These are phyloP conservation scores for Boletellus sp. DNA, from an alignment of 768 basidiomycete genomes.

Conservation along the genomic window DNA sequence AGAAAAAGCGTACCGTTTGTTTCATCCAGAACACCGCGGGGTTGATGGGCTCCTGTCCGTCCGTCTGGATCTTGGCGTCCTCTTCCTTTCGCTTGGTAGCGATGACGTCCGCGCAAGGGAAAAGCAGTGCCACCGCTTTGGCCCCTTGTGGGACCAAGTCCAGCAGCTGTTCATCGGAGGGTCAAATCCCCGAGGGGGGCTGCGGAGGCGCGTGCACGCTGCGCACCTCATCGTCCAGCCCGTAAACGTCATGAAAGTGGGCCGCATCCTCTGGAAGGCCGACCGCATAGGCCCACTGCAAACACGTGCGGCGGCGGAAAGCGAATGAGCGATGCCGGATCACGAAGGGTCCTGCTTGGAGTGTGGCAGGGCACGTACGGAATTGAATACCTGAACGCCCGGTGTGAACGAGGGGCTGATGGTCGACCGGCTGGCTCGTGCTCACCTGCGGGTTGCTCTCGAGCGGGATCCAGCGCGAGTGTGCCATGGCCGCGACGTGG, in stretches of 20 bases:
- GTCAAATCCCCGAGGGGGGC: not conserved
- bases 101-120: slow-evolving; percentile 59
- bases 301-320: not conserved
- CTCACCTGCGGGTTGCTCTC: slow-evolving; percentile 68
- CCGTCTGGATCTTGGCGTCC: slow-evolving; percentile 49
- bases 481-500: slow-evolving; percentile 13
- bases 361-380: slow-evolving; percentile 14
- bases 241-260: slow-evolving; percentile 69
- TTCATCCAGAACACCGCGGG: slow-evolving; percentile 81
- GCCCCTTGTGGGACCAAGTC: slow-evolving; percentile 66
- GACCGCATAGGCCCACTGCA: slow-evolving; percentile 69
- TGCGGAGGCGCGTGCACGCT: not conserved
- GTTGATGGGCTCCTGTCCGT: slow-evolving; percentile 49
- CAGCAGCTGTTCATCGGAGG: slow-evolving; percentile 49
- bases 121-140: slow-evolving; percentile 82
- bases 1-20: slow-evolving; percentile 61
- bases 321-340: not conserved
- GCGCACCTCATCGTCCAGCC: slow-evolving; percentile 62
- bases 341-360: not conserved
- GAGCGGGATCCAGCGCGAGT: slow-evolving; percentile 67
- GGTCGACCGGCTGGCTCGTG: not conserved
- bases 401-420: slow-evolving; percentile 5
- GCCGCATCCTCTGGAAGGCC: slow-evolving; percentile 51
- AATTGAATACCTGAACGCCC: slow-evolving; percentile 27
- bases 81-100: slow-evolving; percentile 54